Conservation (phyloP, 345 rosid species). For the Gossypium thurberi region DNA sequence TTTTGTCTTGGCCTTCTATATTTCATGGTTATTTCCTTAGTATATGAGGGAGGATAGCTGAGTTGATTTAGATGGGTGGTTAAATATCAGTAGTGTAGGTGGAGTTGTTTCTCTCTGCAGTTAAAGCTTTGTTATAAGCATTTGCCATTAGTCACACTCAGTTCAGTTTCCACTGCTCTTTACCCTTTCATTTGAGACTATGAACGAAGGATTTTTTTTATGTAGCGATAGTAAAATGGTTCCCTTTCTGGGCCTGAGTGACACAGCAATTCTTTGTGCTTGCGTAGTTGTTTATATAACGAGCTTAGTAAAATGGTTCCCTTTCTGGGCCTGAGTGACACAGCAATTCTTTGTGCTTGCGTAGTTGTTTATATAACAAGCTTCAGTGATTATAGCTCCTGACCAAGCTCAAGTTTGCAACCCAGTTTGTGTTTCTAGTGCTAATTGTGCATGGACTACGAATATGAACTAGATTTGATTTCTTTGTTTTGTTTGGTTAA, state of each 20-base stretch:
- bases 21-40: neutral
- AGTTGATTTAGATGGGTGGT: neutral
- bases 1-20: neutral
- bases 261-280: neutral
- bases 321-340: neutral
- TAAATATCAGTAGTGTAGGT: neutral
- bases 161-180: neutral
- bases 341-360: neutral
- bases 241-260: neutral
- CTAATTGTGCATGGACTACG: slow-evolving; percentile 2
- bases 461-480: neutral
- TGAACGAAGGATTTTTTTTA: neutral
- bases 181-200: neutral
- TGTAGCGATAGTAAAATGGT: neutral
- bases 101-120: neutral
- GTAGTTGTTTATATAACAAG: neutral
- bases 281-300: neutral
- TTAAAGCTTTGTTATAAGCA: neutral
- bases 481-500: neutral
- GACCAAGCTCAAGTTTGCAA: neutral
- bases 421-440: neutral
- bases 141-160: neutral
- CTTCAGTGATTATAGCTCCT: neutral
- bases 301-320: neutral
- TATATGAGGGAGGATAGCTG: neutral